Conservation (phyloP, 2,329 filamentous ascomycete species). For the Ploettnerulaceae sp. region DNA sequence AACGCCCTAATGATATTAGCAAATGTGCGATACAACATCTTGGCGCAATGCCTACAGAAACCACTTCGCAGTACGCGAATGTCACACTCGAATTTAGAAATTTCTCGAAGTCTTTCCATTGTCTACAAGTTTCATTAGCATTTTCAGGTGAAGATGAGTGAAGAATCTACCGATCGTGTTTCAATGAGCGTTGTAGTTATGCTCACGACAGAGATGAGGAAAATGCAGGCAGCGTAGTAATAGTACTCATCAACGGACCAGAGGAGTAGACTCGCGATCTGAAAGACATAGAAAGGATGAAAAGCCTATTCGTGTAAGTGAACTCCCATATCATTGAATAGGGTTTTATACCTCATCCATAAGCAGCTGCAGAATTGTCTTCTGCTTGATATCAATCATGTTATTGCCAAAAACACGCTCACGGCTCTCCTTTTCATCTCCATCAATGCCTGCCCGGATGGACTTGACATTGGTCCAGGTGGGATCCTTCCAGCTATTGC, state of each 20-base stretch:
- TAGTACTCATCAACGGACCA: conserved; percentile 98
- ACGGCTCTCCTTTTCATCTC: conserved; percentile 78
- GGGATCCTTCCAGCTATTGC: conserved; percentile 91
- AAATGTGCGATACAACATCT: not conserved
- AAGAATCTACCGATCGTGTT: conserved; percentile 64
- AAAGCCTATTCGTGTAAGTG: conserved; percentile 57
- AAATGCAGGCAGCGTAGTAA: conserved; percentile 94
- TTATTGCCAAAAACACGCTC: conserved; percentile 87
- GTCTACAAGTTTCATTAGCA: conserved; percentile 47
- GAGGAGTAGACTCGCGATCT: conserved; percentile 86
- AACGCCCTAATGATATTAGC: conserved; percentile 55
- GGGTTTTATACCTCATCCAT: conserved; percentile 68
- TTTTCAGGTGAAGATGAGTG: not conserved
- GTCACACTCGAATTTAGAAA: conserved; percentile 92
- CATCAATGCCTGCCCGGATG: conserved; percentile 76
- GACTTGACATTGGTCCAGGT: conserved; percentile 73
- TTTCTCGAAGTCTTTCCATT: conserved; percentile 83
- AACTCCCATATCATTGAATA: not conserved
- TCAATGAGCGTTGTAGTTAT: conserved; percentile 87
- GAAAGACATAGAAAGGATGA: conserved; percentile 97
- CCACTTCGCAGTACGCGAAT: conserved; percentile 89
- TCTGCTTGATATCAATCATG: conserved; percentile 88
- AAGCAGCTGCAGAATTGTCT: conserved; percentile 74
- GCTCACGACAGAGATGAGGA: conserved; percentile 88
- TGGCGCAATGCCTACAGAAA: conserved; percentile 63